phyloP scores from a whole-genome alignment of 768 basidiomycete species.

The Xerocomus potaroensis region DNA sequence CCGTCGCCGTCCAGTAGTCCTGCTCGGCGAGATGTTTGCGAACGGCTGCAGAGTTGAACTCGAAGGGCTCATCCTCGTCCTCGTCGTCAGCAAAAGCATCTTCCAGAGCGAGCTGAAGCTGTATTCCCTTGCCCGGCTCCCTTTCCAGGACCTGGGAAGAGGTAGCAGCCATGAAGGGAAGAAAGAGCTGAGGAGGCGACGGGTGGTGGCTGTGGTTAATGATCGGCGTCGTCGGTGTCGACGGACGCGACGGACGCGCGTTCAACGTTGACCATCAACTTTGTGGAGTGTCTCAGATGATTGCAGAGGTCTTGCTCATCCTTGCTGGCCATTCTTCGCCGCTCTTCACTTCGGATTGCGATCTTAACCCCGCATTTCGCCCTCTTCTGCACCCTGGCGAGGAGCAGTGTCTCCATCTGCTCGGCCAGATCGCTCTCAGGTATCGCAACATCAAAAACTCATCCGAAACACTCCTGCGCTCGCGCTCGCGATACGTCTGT shows the following conservation, averaged over 20 bases:
- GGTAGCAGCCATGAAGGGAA: constrained; percentile 15
- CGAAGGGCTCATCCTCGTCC: constrained; percentile 43
- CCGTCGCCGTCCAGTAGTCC: constrained; percentile 33
- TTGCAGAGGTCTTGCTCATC: constrained; percentile 82
- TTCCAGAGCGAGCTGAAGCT: constrained; percentile 43
- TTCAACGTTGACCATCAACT: neutral
- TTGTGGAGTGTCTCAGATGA: constrained; percentile 67
- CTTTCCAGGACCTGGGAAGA: constrained; percentile 15
- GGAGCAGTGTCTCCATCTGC: constrained; percentile 75
- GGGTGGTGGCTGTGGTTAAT: neutral
- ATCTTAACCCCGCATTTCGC: constrained; percentile 57
- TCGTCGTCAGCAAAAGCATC: constrained; percentile 67
- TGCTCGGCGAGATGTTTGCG: constrained; percentile 58
- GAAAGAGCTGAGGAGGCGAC: no score
- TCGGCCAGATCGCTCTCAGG: constrained; percentile 69
- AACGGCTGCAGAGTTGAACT: constrained; percentile 59
- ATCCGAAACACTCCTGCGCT: constrained; percentile 47
- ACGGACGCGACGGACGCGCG: neutral
- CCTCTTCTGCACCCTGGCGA: constrained; percentile 87
- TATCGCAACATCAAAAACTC: constrained; percentile 69
- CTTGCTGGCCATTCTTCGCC: constrained; percentile 87
- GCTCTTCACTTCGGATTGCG: constrained; percentile 61
- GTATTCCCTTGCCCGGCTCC: constrained; percentile 23
- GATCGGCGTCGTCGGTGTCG: neutral
- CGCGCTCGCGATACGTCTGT: constrained; percentile 71